These are phyloP conservation scores for Maudiozyma turicensis DNA, from an alignment of 805 yeast genomes.

Conservation along the genomic window DNA sequence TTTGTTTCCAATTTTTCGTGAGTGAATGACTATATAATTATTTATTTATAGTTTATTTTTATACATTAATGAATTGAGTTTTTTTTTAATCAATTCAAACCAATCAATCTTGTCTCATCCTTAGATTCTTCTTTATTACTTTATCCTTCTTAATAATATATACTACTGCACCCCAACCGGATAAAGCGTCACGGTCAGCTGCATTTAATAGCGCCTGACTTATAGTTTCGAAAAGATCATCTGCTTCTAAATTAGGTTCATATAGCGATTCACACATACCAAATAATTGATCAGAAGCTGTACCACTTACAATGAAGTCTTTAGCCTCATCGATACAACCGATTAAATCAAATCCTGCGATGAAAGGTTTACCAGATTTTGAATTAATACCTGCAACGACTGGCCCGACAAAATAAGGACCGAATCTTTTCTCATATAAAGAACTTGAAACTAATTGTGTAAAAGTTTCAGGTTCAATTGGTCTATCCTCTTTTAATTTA, in stretches of 20 bases:
- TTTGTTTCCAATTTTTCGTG: too few species aligned
- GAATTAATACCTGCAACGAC: conserved; percentile 91
- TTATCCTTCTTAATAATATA: conserved; percentile 87
- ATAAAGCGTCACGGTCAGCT: conserved; percentile 91
- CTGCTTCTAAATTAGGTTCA: conserved; percentile 90
- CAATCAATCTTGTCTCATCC: conserved; percentile 85
- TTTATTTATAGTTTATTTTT: not conserved
- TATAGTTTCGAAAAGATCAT: conserved; percentile 90
- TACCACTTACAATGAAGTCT: conserved; percentile 92
- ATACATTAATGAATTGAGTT: too few species aligned
- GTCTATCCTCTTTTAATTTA: conserved; percentile 82
- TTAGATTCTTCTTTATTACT: conserved; percentile 76
- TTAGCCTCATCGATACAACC: conserved; percentile 94
- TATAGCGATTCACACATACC: conserved; percentile 98
- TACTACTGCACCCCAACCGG: conserved; percentile 98
- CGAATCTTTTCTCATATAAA: conserved; percentile 82
- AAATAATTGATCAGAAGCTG: conserved; percentile 91
- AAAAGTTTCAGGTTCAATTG: conserved; percentile 86
- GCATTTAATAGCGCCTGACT: conserved; percentile 91
- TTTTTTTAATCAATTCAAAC: not conserved
- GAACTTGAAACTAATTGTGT: conserved; percentile 88
- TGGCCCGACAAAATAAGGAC: conserved; percentile 96
- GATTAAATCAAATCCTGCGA: conserved; percentile 91
- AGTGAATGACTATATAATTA: not conserved
- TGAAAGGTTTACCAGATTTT: conserved; percentile 72